Evolutionary conservation across 257 asterid genomes (phyloP).

Genomic region (Osmanthus fragrans): DNA sequence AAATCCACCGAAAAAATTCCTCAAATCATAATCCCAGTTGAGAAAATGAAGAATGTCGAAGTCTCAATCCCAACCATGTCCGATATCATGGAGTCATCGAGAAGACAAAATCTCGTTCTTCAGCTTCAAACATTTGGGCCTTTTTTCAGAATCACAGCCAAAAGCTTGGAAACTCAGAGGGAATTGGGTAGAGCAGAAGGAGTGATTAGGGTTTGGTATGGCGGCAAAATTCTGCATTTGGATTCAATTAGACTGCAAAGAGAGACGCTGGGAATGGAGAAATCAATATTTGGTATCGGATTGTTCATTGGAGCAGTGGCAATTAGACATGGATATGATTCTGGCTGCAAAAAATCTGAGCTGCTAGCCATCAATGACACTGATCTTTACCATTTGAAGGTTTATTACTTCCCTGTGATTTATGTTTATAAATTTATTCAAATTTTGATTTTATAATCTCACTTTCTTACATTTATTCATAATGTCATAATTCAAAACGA

Average conservation of each 20-base stretch:
- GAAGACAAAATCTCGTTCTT: conserved; percentile 67
- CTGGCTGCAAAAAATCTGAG: conserved; percentile 75
- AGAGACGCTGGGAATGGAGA: conserved; percentile 77
- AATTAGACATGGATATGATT: conserved; percentile 69
- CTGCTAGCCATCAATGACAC: conserved; percentile 89
- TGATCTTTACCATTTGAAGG: conserved; percentile 82
- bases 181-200: conserved; percentile 88
- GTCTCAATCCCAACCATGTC: conserved; percentile 60
- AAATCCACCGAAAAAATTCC: conserved; percentile 1
- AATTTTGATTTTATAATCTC: background rate
- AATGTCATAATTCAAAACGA: too few relatives aligned
- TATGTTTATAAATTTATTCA: background rate
- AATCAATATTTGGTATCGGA: conserved; percentile 87
- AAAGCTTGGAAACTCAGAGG: conserved; percentile 37
- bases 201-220: conserved; percentile 67
- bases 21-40: background rate
- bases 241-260: conserved; percentile 68
- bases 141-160: conserved; percentile 75
- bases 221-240: conserved; percentile 75
- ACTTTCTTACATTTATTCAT: background rate
- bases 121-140: conserved; percentile 71
- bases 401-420: conserved; percentile 7
- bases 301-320: conserved; percentile 92
- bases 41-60: conserved; percentile 7
- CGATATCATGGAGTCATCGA: conserved; percentile 69